phyloP scores from a whole-genome alignment of 1,284 basidiomycete species.

The Pseudozyma hubeiensis region DNA sequence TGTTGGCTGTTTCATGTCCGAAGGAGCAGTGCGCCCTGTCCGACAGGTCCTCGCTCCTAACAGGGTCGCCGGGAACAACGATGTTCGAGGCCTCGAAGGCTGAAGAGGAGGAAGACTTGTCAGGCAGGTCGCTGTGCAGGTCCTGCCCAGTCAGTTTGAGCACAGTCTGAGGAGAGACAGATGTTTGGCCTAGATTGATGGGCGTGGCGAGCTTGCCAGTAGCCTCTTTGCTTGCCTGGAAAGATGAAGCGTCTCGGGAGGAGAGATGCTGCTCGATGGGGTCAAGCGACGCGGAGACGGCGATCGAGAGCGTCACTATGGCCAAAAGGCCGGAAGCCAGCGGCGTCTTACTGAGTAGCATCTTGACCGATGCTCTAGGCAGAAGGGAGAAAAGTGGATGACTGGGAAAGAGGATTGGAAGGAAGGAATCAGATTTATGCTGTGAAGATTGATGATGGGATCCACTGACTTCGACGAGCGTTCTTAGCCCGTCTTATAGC shows the following conservation, averaged over 20 bases:
- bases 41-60: neutral
- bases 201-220: conserved; percentile 33
- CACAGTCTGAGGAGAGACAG: conserved; percentile 8
- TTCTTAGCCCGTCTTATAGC: no score
- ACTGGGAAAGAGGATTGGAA: no score
- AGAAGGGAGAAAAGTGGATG: no score
- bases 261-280: conserved; percentile 27
- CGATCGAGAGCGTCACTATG: conserved; percentile 28
- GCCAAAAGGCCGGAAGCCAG: conserved; percentile 26
- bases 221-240: conserved; percentile 9
- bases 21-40: conserved; percentile 31
- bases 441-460: no score
- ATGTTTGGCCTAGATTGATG: conserved; percentile 9
- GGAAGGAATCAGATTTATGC: no score
- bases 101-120: neutral
- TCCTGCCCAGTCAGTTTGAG: conserved; percentile 31
- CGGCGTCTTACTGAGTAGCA: conserved; percentile 20
- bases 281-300: conserved; percentile 22
- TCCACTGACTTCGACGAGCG: no score
- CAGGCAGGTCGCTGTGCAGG: conserved; percentile 11
- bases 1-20: conserved; percentile 15
- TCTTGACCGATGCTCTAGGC: neutral
- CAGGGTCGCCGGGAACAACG: conserved; percentile 5
- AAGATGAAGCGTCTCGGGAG: conserved; percentile 7
- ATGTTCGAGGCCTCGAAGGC: conserved; percentile 1